These are phyloP conservation scores for Metschnikowia baotianmanensis DNA, from an alignment of 805 yeast genomes.

Conservation along the genomic window DNA sequence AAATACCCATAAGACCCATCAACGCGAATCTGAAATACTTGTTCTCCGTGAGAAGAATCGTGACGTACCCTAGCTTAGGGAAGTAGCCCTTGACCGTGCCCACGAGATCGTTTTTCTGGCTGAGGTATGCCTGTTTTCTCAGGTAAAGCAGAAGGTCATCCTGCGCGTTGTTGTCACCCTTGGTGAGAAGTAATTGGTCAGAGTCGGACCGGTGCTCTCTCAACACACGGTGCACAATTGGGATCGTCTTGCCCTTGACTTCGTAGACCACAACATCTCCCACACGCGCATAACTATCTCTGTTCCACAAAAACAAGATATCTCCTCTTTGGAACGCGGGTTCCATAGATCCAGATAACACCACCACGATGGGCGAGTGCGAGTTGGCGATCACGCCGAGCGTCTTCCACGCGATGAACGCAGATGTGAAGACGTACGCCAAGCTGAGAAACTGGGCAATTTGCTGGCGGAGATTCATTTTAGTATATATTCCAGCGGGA, in stretches of 20 bases:
- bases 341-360: constrained; percentile 97
- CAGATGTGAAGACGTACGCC: constrained; percentile 79
- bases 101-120: constrained; percentile 72
- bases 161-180: constrained; percentile 93
- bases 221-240: constrained; percentile 95
- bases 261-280: constrained; percentile 97
- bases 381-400: constrained; percentile 74
- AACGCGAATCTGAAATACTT: constrained; percentile 76
- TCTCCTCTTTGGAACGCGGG: constrained; percentile 99
- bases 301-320: constrained; percentile 85
- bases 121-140: constrained; percentile 68
- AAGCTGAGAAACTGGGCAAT: constrained; percentile 66
- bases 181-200: constrained; percentile 78
- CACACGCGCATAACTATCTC: constrained; percentile 61
- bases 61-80: constrained; percentile 86
- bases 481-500: background rate
- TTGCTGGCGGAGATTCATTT: constrained; percentile 57
- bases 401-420: constrained; percentile 89
- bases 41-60: constrained; percentile 88
- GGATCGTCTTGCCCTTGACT: constrained; percentile 72
- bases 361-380: constrained; percentile 93
- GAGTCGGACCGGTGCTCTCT: constrained; percentile 67
- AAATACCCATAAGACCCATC: constrained; percentile 69
- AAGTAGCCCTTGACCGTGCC: constrained; percentile 93
- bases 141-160: constrained; percentile 89